These are phyloP conservation scores for Mortierella hygrophila DNA, from an alignment of 192 early-diverging fungal genomes.

Conservation along the genomic window DNA sequence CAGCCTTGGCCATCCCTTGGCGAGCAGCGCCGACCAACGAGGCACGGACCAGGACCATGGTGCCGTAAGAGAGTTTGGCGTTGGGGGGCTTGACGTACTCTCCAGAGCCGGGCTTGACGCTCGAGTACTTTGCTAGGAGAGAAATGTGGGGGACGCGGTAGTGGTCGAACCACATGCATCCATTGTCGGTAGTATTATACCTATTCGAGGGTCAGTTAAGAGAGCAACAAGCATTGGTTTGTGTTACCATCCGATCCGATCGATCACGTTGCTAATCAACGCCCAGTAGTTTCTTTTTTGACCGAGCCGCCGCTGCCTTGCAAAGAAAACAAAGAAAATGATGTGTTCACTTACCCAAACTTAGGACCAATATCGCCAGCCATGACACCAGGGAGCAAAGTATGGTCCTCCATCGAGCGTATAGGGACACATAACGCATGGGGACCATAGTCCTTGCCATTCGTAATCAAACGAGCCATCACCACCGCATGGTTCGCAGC, in stretches of 20 bases:
- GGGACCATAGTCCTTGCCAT: slow-evolving; percentile 81
- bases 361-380: slow-evolving; percentile 91
- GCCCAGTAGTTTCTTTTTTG: neutral
- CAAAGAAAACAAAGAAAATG: slow-evolving; percentile 7
- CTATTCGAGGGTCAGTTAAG: slow-evolving; percentile 55
- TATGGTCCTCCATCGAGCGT: slow-evolving; percentile 79
- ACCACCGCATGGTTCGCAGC: slow-evolving; percentile 87
- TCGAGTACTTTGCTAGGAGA: slow-evolving; percentile 82
- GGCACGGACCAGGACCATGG: slow-evolving; percentile 88
- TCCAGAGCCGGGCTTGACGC: slow-evolving; percentile 74
- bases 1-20: slow-evolving; percentile 75
- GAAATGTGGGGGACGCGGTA: slow-evolving; percentile 83
- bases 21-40: slow-evolving; percentile 75
- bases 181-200: slow-evolving; percentile 88
- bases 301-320: neutral
- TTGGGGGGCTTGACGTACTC: slow-evolving; percentile 79
- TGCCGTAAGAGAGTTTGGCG: slow-evolving; percentile 86
- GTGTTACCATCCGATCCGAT: neutral
- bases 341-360: slow-evolving; percentile 68
- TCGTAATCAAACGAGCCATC: slow-evolving; percentile 81
- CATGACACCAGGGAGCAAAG: slow-evolving; percentile 79
- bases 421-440: slow-evolving; percentile 87
- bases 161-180: slow-evolving; percentile 86
- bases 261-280: neutral
- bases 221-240: neutral